Percentiles rank a stretch among this genome's conserved stretches.
phyloP scores from a whole-genome alignment of 805 yeast genomes.

The Saturnispora zaruensis region DNA sequence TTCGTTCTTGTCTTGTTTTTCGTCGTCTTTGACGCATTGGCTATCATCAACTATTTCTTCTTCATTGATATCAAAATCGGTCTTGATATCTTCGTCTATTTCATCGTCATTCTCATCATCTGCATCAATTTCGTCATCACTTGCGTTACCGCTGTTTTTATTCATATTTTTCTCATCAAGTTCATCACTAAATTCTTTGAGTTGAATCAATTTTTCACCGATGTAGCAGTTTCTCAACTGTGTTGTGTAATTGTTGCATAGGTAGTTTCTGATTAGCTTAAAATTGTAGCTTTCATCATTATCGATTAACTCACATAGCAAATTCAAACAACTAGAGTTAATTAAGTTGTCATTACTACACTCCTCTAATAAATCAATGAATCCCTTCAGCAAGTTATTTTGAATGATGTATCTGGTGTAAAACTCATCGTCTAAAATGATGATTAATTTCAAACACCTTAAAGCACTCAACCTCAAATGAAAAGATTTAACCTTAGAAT shows the following conservation, averaged over 20 bases:
- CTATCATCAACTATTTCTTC: not conserved
- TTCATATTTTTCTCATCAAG: constrained; percentile 28
- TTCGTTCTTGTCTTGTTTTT: not conserved
- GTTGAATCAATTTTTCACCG: constrained; percentile 13
- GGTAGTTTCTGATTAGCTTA: constrained; percentile 17
- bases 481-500: constrained; percentile 36
- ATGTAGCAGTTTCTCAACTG: constrained; percentile 15
- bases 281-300: constrained; percentile 17
- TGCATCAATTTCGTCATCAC: constrained; percentile 27
- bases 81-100: constrained; percentile 11
- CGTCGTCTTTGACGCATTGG: not conserved
- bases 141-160: constrained; percentile 12
- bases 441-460: constrained; percentile 55
- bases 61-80: constrained; percentile 9
- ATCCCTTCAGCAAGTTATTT: constrained; percentile 40
- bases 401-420: constrained; percentile 51
- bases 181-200: not conserved
- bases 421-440: constrained; percentile 53
- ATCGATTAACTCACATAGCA: constrained; percentile 27
- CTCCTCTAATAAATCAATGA: constrained; percentile 41
- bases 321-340: constrained; percentile 67
- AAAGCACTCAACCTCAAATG: constrained; percentile 54
- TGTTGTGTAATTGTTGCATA: constrained; percentile 15
- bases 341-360: constrained; percentile 47
- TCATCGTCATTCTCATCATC: constrained; percentile 24